Evolutionary conservation across 768 basidiomycete genomes (phyloP), one percentile per base, ranked within the genome.

Genomic region (Strobilomyces dryophilus): DNA sequence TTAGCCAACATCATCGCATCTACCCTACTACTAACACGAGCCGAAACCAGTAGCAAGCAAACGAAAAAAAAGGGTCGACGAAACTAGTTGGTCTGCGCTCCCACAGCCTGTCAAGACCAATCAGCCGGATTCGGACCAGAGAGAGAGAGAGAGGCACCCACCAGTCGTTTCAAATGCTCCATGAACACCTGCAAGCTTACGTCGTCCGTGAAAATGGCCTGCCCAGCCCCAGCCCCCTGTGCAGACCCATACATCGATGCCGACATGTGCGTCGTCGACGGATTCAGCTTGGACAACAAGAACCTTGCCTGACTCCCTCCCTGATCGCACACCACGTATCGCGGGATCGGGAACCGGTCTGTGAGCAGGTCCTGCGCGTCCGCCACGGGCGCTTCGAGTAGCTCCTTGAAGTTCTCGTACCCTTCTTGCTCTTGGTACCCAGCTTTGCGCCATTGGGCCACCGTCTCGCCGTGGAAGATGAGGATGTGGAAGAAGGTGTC

Each of bases 401-500:
- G 76, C 66, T 95, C 93, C 64, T 94, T 95, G 74, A 99, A 90
- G 73, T 99, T 98, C 72, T 98, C 97, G 64, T 98, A 97, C 34
- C 93, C 95, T 68, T 98, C 95, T 73, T 98, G 95, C 1, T 99
- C 95, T 65, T 98, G 97, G 65, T 98, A 99, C 0, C 94, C 95
- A 11, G 92, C 90, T 71, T 98, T 98, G 47, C 95, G 83, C 97
- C 97, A 99, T 68, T 94, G 89, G 0, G 97, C 95, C 45, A 99
- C 81, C 20, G 92, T 91, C 70, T 95, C 92, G 20, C 97, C 97
- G 67, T 99, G 97, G 87, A 97, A 98, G 71, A 99, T 98, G 63
- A 98, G 87, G 61, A 98, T 97, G 68, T 99, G 95, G 92, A 99
- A 98, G 82, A 95, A 99, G 3, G 95, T 98, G 66, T 99, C 97